phyloP scores from a whole-genome alignment of 108 stramenopile genomes.

The Cafeteria roenbergensis region DNA sequence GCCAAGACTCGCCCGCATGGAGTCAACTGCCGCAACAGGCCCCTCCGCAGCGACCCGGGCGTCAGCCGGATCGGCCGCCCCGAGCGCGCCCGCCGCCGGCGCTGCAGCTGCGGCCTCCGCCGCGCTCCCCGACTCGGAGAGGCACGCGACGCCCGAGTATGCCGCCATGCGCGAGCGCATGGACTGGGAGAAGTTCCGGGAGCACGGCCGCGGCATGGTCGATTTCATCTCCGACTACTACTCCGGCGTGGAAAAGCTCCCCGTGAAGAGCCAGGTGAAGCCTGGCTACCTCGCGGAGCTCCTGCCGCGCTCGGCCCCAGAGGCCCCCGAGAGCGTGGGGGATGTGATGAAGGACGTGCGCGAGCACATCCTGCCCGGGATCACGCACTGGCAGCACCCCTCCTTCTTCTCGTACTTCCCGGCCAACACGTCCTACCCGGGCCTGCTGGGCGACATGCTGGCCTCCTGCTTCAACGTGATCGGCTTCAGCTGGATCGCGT shows the following conservation, averaged over 20 bases:
- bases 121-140: too few relatives aligned
- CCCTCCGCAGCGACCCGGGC: too few relatives aligned
- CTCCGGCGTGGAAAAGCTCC: background rate
- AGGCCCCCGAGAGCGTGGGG: background rate
- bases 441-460: slow-evolving; percentile 18
- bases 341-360: slow-evolving; percentile 12
- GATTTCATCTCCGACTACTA: slow-evolving; percentile 7
- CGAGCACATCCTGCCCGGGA: slow-evolving; percentile 14
- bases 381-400: slow-evolving; percentile 20
- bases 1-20: too few relatives aligned
- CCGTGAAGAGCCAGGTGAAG: background rate
- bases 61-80: too few relatives aligned
- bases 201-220: background rate
- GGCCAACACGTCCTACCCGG: slow-evolving; percentile 12
- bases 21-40: too few relatives aligned
- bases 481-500: slow-evolving; percentile 21
- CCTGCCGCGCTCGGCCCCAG: background rate
- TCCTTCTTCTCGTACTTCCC: slow-evolving; percentile 23
- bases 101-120: too few relatives aligned
- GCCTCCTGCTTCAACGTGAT: slow-evolving; percentile 18
- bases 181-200: background rate
- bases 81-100: too few relatives aligned
- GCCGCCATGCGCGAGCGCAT: background rate
- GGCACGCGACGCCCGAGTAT: too few relatives aligned
- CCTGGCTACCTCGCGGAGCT: background rate